Conservation (phyloP, 805 yeast genomes). For the Myxozyma monticola region DNA sequence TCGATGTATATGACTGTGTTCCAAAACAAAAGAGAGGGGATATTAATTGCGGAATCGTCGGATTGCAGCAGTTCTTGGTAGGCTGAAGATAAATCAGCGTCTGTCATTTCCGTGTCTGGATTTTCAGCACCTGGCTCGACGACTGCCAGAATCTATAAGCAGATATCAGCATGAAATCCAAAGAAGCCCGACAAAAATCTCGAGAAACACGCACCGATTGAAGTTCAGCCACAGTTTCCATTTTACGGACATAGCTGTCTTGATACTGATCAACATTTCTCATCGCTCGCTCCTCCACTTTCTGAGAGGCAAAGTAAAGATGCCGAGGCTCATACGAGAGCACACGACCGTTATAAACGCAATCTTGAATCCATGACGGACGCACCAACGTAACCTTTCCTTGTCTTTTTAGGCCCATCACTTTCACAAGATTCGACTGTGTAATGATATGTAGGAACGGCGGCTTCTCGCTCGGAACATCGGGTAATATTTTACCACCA, state of each 20-base stretch:
- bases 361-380: conserved; percentile 74
- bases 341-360: conserved; percentile 47
- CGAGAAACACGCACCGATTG: not conserved
- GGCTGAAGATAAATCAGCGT: not conserved
- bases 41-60: conserved; percentile 37
- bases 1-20: conserved; percentile 12
- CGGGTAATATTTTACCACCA: conserved; percentile 31
- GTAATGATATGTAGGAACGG: conserved; percentile 21
- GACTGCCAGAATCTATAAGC: not conserved
- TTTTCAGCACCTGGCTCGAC: not conserved
- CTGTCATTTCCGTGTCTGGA: not conserved
- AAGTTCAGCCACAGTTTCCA: conserved; percentile 34
- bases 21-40: conserved; percentile 30
- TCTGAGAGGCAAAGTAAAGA: conserved; percentile 45
- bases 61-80: conserved; percentile 28
- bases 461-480: conserved; percentile 1
- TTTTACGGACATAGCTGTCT: conserved; percentile 53
- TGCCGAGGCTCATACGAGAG: conserved; percentile 64
- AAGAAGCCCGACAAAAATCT: not conserved
- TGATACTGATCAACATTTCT: conserved; percentile 58
- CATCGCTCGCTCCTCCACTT: conserved; percentile 34
- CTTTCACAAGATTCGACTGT: conserved; percentile 41
- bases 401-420: conserved; percentile 41
- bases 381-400: conserved; percentile 59
- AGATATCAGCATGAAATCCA: not conserved